Evolutionary conservation across 2,329 filamentous ascomycete genomes (phyloP).

Genomic region (Fusarium lateritium): DNA sequence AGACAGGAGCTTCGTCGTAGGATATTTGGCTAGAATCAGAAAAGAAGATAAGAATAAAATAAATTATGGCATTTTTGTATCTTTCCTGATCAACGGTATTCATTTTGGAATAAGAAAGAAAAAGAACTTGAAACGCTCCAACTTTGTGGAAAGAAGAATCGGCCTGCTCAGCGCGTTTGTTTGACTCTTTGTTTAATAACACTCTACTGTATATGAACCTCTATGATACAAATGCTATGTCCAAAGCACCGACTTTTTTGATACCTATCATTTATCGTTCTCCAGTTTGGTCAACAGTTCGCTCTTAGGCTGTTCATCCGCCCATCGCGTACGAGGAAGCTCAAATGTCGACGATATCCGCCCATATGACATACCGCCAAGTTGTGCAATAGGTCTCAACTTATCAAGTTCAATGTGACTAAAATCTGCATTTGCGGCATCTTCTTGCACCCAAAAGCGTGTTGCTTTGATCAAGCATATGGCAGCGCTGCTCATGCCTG

Average conservation of each 20-base stretch:
- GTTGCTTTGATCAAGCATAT: constrained; percentile 86
- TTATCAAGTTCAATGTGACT: constrained; percentile 83
- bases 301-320: not conserved
- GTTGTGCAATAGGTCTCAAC: constrained; percentile 81
- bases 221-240: too few species aligned
- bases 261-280: too few species aligned
- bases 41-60: accelerated
- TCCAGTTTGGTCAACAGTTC: not conserved
- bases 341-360: constrained; percentile 79
- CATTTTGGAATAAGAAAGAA: not conserved
- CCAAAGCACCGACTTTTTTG: too few species aligned
- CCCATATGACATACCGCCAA: constrained; percentile 90
- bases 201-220: too few species aligned
- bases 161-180: too few species aligned
- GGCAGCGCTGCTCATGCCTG: constrained; percentile 81
- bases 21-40: constrained; percentile 33
- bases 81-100: not conserved
- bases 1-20: constrained; percentile 50
- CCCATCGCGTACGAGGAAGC: constrained; percentile 61
- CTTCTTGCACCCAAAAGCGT: constrained; percentile 89
- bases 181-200: too few species aligned
- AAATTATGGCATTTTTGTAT: accelerated
- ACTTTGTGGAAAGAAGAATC: too few species aligned
- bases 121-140: too few species aligned
- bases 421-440: constrained; percentile 84